These are phyloP conservation scores for Xerocomellus intermedius DNA, from an alignment of 768 basidiomycete species.

Conservation along the genomic window DNA sequence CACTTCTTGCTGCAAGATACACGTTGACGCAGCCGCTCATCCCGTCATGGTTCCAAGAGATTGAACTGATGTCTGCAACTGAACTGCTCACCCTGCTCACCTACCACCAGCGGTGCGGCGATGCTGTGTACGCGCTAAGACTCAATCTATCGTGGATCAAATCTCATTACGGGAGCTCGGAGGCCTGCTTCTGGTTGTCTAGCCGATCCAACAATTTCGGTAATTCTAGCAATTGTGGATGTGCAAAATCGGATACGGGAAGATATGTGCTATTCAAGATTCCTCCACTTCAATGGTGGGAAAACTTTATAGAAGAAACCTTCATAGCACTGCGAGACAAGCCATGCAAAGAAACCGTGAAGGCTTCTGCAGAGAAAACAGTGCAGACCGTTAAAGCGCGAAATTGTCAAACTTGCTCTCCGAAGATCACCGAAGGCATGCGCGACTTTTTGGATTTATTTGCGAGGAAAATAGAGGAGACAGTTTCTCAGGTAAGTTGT, in stretches of 20 bases:
- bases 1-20: background rate
- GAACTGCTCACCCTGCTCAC: background rate
- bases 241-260: background rate
- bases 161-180: background rate
- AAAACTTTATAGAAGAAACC: background rate
- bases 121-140: background rate
- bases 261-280: background rate
- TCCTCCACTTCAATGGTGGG: background rate
- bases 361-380: too few relatives aligned
- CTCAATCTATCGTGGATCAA: background rate
- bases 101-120: background rate
- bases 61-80: background rate
- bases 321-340: background rate
- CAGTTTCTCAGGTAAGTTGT: conserved; percentile 6
- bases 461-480: conserved; percentile 10
- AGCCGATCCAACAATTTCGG: too few relatives aligned
- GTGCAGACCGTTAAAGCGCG: background rate
- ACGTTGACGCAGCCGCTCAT: background rate
- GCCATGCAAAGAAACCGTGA: background rate
- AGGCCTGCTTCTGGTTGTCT: background rate
- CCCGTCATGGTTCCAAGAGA: background rate
- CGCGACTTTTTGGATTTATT: too few relatives aligned
- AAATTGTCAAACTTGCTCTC: background rate
- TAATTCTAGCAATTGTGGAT: background rate
- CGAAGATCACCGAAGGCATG: too few relatives aligned